A percentile compares a stretch with the other conserved stretches of the same genome.
Evolutionary conservation across 2,329 filamentous ascomycete species (phyloP).

Genomic region (Pestalotiopsis sp.): DNA sequence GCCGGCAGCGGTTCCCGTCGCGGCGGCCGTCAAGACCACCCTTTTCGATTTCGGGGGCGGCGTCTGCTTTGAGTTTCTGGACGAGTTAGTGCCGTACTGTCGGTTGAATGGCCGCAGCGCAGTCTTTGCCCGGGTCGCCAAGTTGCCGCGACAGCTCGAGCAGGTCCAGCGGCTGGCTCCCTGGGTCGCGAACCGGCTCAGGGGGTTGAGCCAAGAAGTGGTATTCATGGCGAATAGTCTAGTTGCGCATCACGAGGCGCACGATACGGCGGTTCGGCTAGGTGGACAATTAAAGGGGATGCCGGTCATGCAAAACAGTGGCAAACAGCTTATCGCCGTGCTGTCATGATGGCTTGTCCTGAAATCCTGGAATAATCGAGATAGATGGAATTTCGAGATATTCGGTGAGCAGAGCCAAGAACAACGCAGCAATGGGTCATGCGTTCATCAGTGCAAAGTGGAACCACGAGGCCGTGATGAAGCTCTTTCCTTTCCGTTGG

Average conservation of each 20-base stretch:
- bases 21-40: constrained; percentile 50
- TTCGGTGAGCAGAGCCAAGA: background rate
- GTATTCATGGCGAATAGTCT: constrained; percentile 40
- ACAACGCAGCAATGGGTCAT: background rate
- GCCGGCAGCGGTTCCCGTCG: constrained; percentile 47
- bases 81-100: constrained; percentile 25
- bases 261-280: background rate
- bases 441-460: constrained; percentile 4
- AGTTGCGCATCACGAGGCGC: background rate
- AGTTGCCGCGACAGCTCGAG: constrained; percentile 46
- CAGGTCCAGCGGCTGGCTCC: constrained; percentile 48
- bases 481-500: constrained; percentile 16
- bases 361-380: background rate
- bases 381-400: background rate
- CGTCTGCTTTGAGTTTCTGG: constrained; percentile 24
- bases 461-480: constrained; percentile 5
- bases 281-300: background rate
- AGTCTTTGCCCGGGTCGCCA: constrained; percentile 33
- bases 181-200: constrained; percentile 39
- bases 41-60: constrained; percentile 19
- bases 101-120: constrained; percentile 23
- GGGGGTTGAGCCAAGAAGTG: constrained; percentile 35
- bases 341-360: background rate
- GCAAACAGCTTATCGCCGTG: background rate
- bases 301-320: background rate